A percentile compares a stretch with the other conserved stretches of the same genome.
phyloP scores from a whole-genome alignment of 2,329 filamentous ascomycete genomes.

The Colletotrichum sp. region DNA sequence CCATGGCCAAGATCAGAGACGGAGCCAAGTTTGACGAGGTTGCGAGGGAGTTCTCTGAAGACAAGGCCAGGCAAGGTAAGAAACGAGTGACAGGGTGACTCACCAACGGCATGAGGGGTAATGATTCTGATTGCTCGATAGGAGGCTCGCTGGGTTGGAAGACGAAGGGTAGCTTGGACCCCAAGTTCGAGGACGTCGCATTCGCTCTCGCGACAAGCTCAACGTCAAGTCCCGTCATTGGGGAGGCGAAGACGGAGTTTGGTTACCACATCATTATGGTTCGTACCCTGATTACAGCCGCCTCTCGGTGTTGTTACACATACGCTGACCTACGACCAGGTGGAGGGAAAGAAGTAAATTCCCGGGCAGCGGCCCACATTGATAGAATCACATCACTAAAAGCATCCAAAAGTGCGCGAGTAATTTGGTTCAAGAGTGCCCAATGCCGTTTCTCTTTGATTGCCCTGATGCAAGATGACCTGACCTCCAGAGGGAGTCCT shows the following conservation, averaged over 20 bases:
- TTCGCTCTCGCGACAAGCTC: conserved; percentile 72
- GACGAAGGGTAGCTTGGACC: conserved; percentile 68
- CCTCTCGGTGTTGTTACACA: not conserved
- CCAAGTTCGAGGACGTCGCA: conserved; percentile 75
- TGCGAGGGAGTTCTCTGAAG: conserved; percentile 74
- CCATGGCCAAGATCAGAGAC: conserved; percentile 68
- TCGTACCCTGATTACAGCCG: conserved; percentile 16
- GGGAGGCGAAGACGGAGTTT: conserved; percentile 74
- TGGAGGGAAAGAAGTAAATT: conserved; percentile 45
- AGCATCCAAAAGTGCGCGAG: not conserved
- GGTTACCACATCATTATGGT: conserved; percentile 87
- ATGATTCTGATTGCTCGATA: conserved; percentile 30
- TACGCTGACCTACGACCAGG: conserved; percentile 27
- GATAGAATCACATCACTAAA: not conserved
- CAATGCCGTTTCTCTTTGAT: conserved; percentile 24
- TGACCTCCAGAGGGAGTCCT: conserved; percentile 37
- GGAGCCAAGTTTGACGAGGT: conserved; percentile 79
- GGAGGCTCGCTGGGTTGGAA: conserved; percentile 79
- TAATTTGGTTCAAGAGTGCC: conserved; percentile 18
- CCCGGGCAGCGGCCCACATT: not conserved
- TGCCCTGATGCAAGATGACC: conserved; percentile 36
- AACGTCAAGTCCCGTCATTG: conserved; percentile 67
- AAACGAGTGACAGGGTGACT: not conserved
- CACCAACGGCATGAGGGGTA: not conserved
- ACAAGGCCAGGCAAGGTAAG: conserved; percentile 72